Base-by-base conservation (phyloP, 768 basidiomycete species). In the Chalciporus chontae region DNA sequence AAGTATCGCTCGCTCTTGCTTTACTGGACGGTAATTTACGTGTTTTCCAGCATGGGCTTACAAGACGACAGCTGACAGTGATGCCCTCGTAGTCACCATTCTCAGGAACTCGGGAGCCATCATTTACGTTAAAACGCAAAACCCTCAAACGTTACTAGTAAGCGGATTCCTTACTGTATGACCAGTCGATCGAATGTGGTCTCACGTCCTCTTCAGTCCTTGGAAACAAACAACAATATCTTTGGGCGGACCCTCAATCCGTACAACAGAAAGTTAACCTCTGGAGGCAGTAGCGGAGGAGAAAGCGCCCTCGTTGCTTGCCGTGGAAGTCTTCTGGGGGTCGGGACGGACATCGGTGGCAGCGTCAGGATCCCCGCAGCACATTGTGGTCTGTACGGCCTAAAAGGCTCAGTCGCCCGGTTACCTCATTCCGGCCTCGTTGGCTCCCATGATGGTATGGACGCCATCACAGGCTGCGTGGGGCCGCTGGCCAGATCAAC, bases 211-310 rank as follows among this genome's bases (percentile, higher is more conserved):
- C 46, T 48, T 51, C 49, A 80, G 77, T 71, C 77, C 4, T 62
- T 79, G 40, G 80, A 81, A 45, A 77, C 75, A 21, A 71, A 79
- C 57, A 81, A 78, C 53, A 77, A 80, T 43, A 44, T 68, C 15
- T 69, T 66, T 48, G 93, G 91, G 0, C 74, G 79, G 18, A 79
- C 86, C 1, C 66, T 73, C 15, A 93, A 93, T 62, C 93, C 93
- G 0, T 75, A 72, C 66, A 80, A 80, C 61, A 69, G 71, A 42
- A 61, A 60, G 1, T 56, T 74, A 32, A 73, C 72, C 21, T 56
- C 67, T 13, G 77, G 77, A 32, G 77, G 77, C 19, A 77, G 75
- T 43, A 75, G 73, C 26, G 77, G 77, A 31, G 77, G 77, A 26
- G 77, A 78, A 53, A 65, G 70, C 26, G 75, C 78, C 5, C 58